A percentile compares a stretch with the other conserved stretches of the same genome.
These are phyloP conservation scores for Lecanosticta acicola DNA, from an alignment of 2,329 filamentous ascomycete genomes.

Conservation along the genomic window DNA sequence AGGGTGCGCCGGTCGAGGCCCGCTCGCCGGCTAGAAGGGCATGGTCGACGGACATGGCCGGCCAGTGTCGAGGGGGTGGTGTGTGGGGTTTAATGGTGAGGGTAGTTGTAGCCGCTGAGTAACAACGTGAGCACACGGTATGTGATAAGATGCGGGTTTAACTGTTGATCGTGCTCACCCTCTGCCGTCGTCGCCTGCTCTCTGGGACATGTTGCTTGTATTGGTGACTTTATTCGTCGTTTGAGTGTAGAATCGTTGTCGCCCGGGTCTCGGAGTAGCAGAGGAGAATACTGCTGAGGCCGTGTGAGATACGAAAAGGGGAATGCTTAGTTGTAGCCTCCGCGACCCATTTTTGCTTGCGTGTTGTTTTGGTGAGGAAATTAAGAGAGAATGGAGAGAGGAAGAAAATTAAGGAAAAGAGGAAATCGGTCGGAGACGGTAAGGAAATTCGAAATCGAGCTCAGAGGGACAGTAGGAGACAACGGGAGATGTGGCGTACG, in stretches of 20 bases:
- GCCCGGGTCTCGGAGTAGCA: not conserved
- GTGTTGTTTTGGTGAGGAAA: conserved; percentile 10
- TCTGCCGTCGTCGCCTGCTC: conserved; percentile 26
- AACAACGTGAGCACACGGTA: not conserved
- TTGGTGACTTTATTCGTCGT: conserved; percentile 9
- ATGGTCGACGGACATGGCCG: conserved; percentile 7
- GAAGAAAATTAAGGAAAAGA: conserved; percentile 9
- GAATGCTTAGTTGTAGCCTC: conserved; percentile 39
- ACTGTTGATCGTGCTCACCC: conserved; percentile 17
- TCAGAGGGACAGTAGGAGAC: conserved; percentile 11
- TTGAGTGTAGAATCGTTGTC: conserved; percentile 5
- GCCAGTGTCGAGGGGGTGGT: conserved; percentile 4
- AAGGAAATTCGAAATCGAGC: conserved; percentile 7
- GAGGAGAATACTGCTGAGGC: not conserved
- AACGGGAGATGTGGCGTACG: conserved; percentile 9
- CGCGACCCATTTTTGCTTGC: conserved; percentile 35
- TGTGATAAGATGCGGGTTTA: not conserved
- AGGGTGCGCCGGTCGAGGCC: conserved; percentile 12
- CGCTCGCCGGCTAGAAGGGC: conserved; percentile 10
- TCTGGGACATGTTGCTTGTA: conserved; percentile 7
- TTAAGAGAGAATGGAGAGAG: conserved; percentile 16
- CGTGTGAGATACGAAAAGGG: conserved; percentile 6
- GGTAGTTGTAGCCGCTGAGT: conserved; percentile 18
- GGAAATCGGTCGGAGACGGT: not conserved
- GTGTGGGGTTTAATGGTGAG: conserved; percentile 1